Base-by-base conservation (phyloP, 2,329 filamentous ascomycete genomes). In the Sporothrix phasma region DNA sequence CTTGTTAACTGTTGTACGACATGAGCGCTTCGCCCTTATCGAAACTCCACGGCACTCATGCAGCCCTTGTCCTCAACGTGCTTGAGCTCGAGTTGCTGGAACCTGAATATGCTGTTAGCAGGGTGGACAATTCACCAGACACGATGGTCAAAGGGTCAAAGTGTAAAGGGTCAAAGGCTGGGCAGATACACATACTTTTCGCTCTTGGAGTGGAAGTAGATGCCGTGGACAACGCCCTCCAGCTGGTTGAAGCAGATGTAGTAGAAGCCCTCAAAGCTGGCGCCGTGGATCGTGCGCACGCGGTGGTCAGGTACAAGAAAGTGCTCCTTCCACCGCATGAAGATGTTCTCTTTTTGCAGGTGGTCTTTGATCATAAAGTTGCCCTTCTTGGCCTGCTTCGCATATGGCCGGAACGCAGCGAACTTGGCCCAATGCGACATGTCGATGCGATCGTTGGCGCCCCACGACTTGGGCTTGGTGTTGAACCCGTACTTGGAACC, bases 271-370 rank as follows among this genome's bases (percentile, higher is more conserved):
- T 99, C 94, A 66, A 97, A 99, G 72, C 93, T 97, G 7, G 94
- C 94, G 19, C 94, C 94, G 39, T 86, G 89, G 67, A 99, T 96
- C 11, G 90, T 95, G 66, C 88, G 84, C 22, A 97, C 92, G 17
- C 90, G 85, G 74, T 99, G 94, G 72, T 99, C 92, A 1, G 94
- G 94, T 0, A 99, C 94, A 0, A 99, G 80, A 71, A 99, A 99
- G 71, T 96, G 92, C 73, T 99, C 94, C 76, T 99, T 99, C 94
- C 94, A 99, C 66, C 94, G 86, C 94, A 99, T 99, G 72, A 97
- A 99, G 37, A 99, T 87, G 73, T 95, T 87, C 70, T 97, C 92
- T 68, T 86, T 82, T 72, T 95, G 89, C 56, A 85, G 84, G 69
- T 88, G 84, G 70, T 95, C 88, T 78, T 86, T 78, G 78, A 86